phyloP scores from a whole-genome alignment of 352 stramenopile genomes.

The Pythium grandisporangium region DNA sequence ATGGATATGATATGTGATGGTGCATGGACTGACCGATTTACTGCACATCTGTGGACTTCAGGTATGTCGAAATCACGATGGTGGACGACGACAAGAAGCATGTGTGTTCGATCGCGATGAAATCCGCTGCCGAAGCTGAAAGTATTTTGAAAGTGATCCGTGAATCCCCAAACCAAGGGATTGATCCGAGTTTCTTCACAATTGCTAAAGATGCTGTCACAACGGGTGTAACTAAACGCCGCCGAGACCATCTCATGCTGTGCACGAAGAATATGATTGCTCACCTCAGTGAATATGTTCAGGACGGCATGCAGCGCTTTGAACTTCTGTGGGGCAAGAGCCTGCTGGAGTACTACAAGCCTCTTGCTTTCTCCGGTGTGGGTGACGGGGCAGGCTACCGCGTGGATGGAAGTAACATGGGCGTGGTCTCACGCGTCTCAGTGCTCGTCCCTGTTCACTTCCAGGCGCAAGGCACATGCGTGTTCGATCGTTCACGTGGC shows the following conservation, averaged over 20 bases:
- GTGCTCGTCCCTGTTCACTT: slow-evolving; percentile 77
- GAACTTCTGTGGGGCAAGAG: slow-evolving; percentile 83
- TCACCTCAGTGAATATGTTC: slow-evolving; percentile 76
- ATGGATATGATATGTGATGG: too few relatives aligned
- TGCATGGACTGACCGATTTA: too few relatives aligned
- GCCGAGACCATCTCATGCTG: slow-evolving; percentile 65
- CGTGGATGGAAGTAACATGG: slow-evolving; percentile 45
- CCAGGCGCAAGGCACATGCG: slow-evolving; percentile 61
- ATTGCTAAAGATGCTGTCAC: slow-evolving; percentile 62
- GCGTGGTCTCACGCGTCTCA: slow-evolving; percentile 53
- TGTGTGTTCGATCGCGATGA: slow-evolving; percentile 79
- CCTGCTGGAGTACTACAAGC: slow-evolving; percentile 71
- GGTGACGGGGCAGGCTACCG: slow-evolving; percentile 62
- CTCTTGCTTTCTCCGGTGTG: slow-evolving; percentile 61
- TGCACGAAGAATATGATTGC: slow-evolving; percentile 83
- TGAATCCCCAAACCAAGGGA: slow-evolving; percentile 19
- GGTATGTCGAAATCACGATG: slow-evolving; percentile 76
- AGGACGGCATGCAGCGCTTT: slow-evolving; percentile 71
- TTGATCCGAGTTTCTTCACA: slow-evolving; percentile 57
- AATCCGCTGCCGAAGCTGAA: slow-evolving; percentile 63
- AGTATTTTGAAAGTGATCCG: slow-evolving; percentile 59
- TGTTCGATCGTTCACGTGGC: slow-evolving; percentile 72
- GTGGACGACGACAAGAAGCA: slow-evolving; percentile 75
- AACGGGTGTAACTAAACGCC: slow-evolving; percentile 48
- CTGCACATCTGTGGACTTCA: not conserved